Percentiles rank a stretch among this genome's conserved stretches.
Evolutionary conservation across 2,329 filamentous ascomycete species (phyloP).

Genomic region (Talaromyces sp.): DNA sequence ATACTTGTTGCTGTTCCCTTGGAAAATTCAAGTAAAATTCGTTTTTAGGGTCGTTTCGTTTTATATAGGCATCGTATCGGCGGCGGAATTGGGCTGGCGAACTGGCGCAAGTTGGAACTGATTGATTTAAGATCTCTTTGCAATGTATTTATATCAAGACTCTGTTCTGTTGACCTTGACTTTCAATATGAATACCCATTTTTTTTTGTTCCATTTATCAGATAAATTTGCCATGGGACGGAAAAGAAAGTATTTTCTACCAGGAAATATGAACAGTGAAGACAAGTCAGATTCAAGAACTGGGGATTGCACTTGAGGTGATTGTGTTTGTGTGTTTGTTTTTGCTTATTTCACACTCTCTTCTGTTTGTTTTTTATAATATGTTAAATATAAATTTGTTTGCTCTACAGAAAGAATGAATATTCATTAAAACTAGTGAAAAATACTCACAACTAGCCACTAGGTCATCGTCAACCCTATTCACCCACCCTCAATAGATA

Average conservation of each 20-base stretch:
- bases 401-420: neutral
- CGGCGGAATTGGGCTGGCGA: neutral
- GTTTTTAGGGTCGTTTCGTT: neutral
- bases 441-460: neutral
- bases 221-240: neutral
- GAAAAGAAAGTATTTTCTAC: neutral
- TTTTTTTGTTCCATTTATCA: neutral
- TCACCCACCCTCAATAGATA: neutral
- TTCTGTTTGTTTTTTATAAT: neutral
- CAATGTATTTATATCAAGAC: neutral
- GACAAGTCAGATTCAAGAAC: neutral
- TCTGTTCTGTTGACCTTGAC: neutral
- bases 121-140: neutral
- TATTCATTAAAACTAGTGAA: neutral
- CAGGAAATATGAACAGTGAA: neutral
- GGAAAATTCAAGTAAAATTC: neutral
- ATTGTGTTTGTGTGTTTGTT: neutral
- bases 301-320: no score
- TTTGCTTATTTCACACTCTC: neutral
- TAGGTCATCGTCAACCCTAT: neutral
- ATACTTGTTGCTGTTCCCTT: neutral
- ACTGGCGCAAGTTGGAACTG: neutral
- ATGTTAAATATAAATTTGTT: neutral
- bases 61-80: neutral
- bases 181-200: neutral